phyloP scores from a whole-genome alignment of 2,329 filamentous ascomycete genomes.

The Penicillium glabrum region DNA sequence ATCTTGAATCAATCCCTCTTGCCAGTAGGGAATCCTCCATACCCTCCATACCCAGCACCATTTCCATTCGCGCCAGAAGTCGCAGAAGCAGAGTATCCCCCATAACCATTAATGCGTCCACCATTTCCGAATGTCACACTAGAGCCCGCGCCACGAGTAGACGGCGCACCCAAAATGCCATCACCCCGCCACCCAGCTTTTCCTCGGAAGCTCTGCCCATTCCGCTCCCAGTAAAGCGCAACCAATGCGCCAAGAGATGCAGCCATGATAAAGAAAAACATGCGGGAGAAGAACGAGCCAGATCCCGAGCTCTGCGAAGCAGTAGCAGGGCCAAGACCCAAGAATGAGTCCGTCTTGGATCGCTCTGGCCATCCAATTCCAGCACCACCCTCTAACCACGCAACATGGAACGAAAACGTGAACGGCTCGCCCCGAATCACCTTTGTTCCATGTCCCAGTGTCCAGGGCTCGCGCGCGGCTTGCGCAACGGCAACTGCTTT shows the following conservation, averaged over 20 bases:
- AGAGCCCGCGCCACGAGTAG: conserved; percentile 46
- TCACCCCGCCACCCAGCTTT: conserved; percentile 39
- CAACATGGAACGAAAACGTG: conserved; percentile 73
- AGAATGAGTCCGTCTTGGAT: conserved; percentile 16
- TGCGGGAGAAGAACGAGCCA: conserved; percentile 27
- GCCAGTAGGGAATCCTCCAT: conserved; percentile 40
- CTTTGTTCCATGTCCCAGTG: conserved; percentile 55
- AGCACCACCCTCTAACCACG: conserved; percentile 62
- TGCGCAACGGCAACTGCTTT: conserved; percentile 47
- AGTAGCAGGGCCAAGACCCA: conserved; percentile 8
- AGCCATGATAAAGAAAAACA: conserved; percentile 38
- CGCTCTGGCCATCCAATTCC: conserved; percentile 35
- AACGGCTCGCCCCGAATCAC: conserved; percentile 86
- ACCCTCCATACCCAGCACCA: conserved; percentile 19
- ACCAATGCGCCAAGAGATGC: conserved; percentile 35
- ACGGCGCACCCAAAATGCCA: conserved; percentile 49
- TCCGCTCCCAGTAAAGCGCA: conserved; percentile 40
- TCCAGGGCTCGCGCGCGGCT: conserved; percentile 48
- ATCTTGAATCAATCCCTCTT: conserved; percentile 41
- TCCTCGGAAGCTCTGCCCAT: conserved; percentile 22
- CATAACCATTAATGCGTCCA: conserved; percentile 56
- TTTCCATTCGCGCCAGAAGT: conserved; percentile 19
- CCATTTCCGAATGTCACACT: conserved; percentile 57
- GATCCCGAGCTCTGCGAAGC: conserved; percentile 6
- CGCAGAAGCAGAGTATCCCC: conserved; percentile 51